Evolutionary conservation across 164 flowering plant genomes (phyloP), one percentile per base, ranked within the genome.

Genomic region (Platanus orientalis): DNA sequence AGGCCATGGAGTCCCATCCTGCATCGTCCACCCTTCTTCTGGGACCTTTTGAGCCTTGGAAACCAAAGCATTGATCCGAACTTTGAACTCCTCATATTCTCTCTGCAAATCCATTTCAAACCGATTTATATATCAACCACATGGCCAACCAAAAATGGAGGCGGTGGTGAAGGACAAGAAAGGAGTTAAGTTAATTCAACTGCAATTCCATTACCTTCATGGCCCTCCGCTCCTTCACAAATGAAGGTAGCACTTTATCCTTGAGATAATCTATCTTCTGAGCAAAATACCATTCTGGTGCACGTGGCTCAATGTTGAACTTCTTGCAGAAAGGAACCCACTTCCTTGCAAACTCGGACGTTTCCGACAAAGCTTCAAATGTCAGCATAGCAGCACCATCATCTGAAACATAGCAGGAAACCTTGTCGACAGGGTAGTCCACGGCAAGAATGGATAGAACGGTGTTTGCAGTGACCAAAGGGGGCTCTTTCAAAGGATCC

Each of bases 1-100:
- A 36, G 93, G 93, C 88, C 93, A 87, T 20, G 76, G 84, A 59
- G 86, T 83, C 50, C 93, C 93, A 71, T 87, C 93, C 65, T 85
- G 87, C 92, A 87, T 83, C 7, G 82, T 80, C 89, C 92, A 86
- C 29, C 92, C 92, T 69, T 82, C 88, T 65, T 86, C 88, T 40
- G 91, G 91, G 27, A 81, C 89, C 73, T 84, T 83, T 60, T 80
- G 82, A 29, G 90, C 86, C 65, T 76, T 87, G 25, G 90, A 83
- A 73, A 83, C 90, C 71, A 85, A 75, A 29, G 83, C 84, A 76
- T 87, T 87, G 48, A 87, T 82, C 30, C 85, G 76, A 65, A 87
- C 88, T 70, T 87, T 87, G 67, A 87, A 87, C 64, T 81, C 86
- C 71, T 84, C 92, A 70, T 87, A 87, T 54, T 87, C 92, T 70